Evolutionary conservation across 2,329 filamentous ascomycete genomes (phyloP), one percentile per base, ranked within the genome.

Genomic region (Cadophora sp.): DNA sequence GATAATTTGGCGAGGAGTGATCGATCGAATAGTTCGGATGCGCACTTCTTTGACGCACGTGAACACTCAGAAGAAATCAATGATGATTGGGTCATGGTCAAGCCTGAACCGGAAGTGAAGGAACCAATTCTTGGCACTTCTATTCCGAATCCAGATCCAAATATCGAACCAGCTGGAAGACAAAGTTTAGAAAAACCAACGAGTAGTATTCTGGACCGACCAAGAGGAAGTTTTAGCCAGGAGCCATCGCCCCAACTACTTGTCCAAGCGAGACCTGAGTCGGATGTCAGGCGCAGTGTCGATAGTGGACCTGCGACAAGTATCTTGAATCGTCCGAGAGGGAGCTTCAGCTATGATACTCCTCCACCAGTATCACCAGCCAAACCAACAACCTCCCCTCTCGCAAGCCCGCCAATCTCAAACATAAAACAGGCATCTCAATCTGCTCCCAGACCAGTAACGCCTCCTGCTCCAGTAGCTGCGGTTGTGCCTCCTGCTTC

Each of bases 71-170:
- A 58, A 26, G 68, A 72, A n/a, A 34, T 34, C 24, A 56, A 65
- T 55, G 68, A 69, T 48, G 73, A 74, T 14, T 74, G 73, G 74
- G 73, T 75, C 4, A 71, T 76, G 64, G 74, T 74, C 14, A 43
- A 65, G 12, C 34, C 68, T 19, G 48, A 67, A 12, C 56, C 46
- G n/a, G 68, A 68, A 37, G 58, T 12, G n/a, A 63, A 59, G 19
- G 37, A 69, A 24, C 40, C 26, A 16, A 27, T 34, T 22, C 12
- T 40, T 31, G 48, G 8, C 4, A 3, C 31, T 7, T 34, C 50
- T 27, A 31, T 31, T n/a, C 14, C 27, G 16, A 53, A 27, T 22
- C 16, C 22, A 19, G 53, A 26, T 14, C 6, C 29, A 11, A 50
- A n/a, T 16, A 8, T 46, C 2, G 60, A 61, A 24, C 29, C 22